Evolutionary conservation across 1,284 basidiomycete genomes (phyloP).

Genomic region (Dichomitus squalens): DNA sequence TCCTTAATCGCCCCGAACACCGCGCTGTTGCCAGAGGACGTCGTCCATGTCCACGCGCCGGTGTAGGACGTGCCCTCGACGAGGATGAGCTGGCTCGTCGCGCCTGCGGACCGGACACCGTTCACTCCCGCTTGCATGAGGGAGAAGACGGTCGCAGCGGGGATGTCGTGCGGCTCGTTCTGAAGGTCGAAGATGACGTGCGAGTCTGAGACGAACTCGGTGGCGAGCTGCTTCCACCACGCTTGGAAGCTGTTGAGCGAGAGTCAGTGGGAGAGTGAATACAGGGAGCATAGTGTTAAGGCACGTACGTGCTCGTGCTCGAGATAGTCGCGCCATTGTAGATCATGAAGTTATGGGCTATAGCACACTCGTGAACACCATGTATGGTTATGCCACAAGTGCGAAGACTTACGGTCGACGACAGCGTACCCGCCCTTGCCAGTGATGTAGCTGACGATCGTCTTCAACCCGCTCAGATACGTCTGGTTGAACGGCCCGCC

Average conservation of each 20-base stretch:
- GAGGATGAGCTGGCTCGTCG: slow-evolving; percentile 50
- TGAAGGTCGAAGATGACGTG: slow-evolving; percentile 64
- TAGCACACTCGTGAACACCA: too few species aligned
- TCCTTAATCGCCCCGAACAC: slow-evolving; percentile 57
- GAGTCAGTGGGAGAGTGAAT: slow-evolving; percentile 6
- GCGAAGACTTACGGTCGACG: slow-evolving; percentile 50
- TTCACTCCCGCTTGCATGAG: slow-evolving; percentile 66
- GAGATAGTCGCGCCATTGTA: slow-evolving; percentile 55
- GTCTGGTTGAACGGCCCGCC: slow-evolving; percentile 54
- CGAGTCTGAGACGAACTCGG: slow-evolving; percentile 51
- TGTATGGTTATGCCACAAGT: not conserved
- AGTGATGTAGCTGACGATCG: slow-evolving; percentile 62
- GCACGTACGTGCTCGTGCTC: slow-evolving; percentile 47
- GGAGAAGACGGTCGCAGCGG: slow-evolving; percentile 47
- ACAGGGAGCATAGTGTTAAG: not conserved
- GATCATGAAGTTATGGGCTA: slow-evolving; percentile 63
- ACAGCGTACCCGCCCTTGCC: slow-evolving; percentile 57
- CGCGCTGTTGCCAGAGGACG: slow-evolving; percentile 53
- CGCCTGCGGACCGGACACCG: slow-evolving; percentile 60
- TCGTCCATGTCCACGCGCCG: slow-evolving; percentile 48
- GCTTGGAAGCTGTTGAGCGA: slow-evolving; percentile 53
- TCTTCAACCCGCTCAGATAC: slow-evolving; percentile 54
- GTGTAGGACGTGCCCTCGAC: slow-evolving; percentile 50
- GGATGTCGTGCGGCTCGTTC: slow-evolving; percentile 64
- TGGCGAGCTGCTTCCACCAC: slow-evolving; percentile 56